Conservation (phyloP, 257 asterid species). For the Solanum rostratum region DNA sequence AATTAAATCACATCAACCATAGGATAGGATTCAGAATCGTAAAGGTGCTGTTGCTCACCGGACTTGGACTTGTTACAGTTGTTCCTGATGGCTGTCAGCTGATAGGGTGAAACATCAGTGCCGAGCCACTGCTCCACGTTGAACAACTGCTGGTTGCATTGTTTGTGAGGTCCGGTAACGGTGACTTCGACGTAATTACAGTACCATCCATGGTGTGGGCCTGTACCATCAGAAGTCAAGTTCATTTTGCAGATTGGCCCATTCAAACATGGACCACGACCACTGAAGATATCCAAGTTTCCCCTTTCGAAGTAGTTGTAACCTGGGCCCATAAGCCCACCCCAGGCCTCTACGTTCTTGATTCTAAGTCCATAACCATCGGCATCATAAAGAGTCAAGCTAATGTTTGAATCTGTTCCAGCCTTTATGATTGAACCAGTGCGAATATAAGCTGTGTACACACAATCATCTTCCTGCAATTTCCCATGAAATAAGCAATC, state of each 20-base stretch:
- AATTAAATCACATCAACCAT: not conserved
- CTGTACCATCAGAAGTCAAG: not conserved
- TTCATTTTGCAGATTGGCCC: not conserved
- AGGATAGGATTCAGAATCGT: not conserved
- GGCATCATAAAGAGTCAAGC: slow-evolving; percentile 38
- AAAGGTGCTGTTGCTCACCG: not conserved
- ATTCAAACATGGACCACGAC: slow-evolving; percentile 11
- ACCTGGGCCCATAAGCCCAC: slow-evolving; percentile 63
- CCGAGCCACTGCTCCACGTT: slow-evolving; percentile 18
- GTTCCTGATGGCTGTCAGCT: slow-evolving; percentile 11
- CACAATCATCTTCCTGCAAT: not conserved
- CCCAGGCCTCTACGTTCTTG: slow-evolving; percentile 47
- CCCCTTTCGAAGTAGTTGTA: slow-evolving; percentile 60
- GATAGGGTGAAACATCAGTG: slow-evolving; percentile 8
- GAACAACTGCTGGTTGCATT: slow-evolving; percentile 19
- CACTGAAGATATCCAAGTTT: slow-evolving; percentile 56
- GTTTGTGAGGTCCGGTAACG: slow-evolving; percentile 25
- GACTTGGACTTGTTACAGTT: not conserved
- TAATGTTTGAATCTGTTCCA: slow-evolving; percentile 55
- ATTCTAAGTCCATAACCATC: slow-evolving; percentile 34
- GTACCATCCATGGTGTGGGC: not conserved
- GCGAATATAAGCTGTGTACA: slow-evolving; percentile 3
- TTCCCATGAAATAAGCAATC: not conserved
- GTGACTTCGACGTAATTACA: slow-evolving; percentile 39
- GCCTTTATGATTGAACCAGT: slow-evolving; percentile 41